Conservation (phyloP, 2,329 filamentous ascomycete species). For the Penicillium sp. region DNA sequence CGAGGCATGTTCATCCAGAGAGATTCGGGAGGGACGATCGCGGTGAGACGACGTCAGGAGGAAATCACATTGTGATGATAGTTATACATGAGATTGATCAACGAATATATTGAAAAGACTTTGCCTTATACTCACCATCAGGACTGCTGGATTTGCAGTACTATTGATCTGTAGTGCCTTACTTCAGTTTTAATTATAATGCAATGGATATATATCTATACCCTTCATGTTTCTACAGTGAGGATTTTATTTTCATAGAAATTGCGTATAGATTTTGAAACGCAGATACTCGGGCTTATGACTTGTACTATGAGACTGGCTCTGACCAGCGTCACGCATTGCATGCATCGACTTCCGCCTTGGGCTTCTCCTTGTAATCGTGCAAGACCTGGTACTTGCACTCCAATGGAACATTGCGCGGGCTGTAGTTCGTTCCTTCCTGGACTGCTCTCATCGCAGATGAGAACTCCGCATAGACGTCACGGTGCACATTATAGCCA, state of each 20-base stretch:
- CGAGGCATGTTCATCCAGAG: slow-evolving; percentile 1
- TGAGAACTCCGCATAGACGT: slow-evolving; percentile 12
- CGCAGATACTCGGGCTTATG: too few relatives aligned
- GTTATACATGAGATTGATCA: background rate
- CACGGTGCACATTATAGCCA: slow-evolving; percentile 15
- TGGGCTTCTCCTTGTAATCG: background rate
- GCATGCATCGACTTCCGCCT: background rate
- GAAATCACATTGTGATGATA: background rate
- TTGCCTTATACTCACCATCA: background rate
- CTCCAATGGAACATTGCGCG: slow-evolving; percentile 12
- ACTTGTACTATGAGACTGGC: too few relatives aligned
- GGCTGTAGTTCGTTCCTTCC: slow-evolving; percentile 10
- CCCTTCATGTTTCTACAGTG: too few relatives aligned
- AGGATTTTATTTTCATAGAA: too few relatives aligned
- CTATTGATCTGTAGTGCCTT: too few relatives aligned
- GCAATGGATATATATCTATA: too few relatives aligned
- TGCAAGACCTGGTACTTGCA: background rate
- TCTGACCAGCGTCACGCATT: too few relatives aligned
- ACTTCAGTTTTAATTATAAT: too few relatives aligned
- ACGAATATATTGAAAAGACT: background rate
- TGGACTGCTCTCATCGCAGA: slow-evolving; percentile 6
- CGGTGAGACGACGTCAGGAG: background rate
- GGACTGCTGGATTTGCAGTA: too few relatives aligned
- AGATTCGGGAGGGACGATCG: slow-evolving; percentile 1
- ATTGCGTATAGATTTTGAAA: too few relatives aligned